A percentile compares a stretch with the other conserved stretches of the same genome.
phyloP scores from a whole-genome alignment of 768 basidiomycete genomes.

The Lactarius psammicola region DNA sequence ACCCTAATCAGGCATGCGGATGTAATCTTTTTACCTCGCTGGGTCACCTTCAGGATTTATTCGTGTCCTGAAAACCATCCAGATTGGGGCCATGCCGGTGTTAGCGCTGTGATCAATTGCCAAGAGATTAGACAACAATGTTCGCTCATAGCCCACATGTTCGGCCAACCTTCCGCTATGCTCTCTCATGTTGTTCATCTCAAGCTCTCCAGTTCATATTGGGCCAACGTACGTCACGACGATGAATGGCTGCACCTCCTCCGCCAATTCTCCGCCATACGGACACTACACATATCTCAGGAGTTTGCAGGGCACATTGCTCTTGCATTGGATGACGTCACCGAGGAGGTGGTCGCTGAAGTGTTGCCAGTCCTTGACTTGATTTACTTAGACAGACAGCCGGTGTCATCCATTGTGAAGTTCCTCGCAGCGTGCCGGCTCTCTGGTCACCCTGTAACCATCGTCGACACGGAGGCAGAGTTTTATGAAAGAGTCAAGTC shows the following conservation, averaged over 20 bases:
- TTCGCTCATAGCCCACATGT: background rate
- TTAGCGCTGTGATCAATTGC: background rate
- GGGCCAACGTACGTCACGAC: no score
- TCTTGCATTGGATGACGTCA: background rate
- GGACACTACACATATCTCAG: background rate
- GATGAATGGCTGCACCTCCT: background rate
- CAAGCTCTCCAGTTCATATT: background rate
- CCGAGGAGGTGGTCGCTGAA: background rate
- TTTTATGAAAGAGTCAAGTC: background rate
- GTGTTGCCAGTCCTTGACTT: background rate
- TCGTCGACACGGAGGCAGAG: background rate
- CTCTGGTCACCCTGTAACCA: background rate
- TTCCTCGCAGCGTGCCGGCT: background rate
- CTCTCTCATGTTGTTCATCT: background rate
- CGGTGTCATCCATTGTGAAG: background rate
- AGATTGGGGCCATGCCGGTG: background rate
- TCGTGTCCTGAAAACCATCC: background rate
- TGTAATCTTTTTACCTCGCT: background rate
- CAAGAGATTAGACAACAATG: background rate
- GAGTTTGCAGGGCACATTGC: background rate
- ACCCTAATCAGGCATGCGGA: background rate
- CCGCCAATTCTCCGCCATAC: background rate
- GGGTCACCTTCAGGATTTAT: background rate
- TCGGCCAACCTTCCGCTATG: no score
- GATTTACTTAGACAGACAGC: background rate